These are phyloP conservation scores for Capsicum baccatum DNA, from an alignment of 257 asterid genomes.

Conservation along the genomic window DNA sequence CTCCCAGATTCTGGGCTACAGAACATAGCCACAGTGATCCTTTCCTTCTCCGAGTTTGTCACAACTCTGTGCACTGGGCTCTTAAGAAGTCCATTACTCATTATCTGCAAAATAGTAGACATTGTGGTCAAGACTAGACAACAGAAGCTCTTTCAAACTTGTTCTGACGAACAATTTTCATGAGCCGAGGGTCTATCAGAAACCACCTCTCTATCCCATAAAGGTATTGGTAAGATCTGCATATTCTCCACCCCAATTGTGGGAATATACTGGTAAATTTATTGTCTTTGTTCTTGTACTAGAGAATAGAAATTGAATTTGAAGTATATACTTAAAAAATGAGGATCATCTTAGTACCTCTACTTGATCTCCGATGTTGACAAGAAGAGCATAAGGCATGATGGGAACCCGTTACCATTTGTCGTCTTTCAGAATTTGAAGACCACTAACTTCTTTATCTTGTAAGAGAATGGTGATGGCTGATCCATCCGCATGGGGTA, in stretches of 20 bases:
- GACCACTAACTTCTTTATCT: slow-evolving; percentile 67
- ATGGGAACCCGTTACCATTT: slow-evolving; percentile 63
- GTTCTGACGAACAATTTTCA: no score
- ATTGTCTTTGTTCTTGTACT: no score
- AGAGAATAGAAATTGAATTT: background rate
- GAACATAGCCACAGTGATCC: slow-evolving; percentile 57
- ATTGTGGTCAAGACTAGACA: background rate
- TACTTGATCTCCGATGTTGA: slow-evolving; percentile 69
- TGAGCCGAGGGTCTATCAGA: no score
- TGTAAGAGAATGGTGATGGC: slow-evolving; percentile 57
- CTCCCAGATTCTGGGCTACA: slow-evolving; percentile 47
- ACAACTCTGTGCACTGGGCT: slow-evolving; percentile 71
- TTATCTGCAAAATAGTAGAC: slow-evolving; percentile 49
- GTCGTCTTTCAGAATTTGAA: slow-evolving; percentile 59
- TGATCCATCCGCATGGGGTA: slow-evolving; percentile 54
- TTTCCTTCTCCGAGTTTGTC: slow-evolving; percentile 52
- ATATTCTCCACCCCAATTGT: no score
- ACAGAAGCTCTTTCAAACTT: background rate
- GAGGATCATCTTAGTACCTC: slow-evolving; percentile 51
- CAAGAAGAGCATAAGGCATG: slow-evolving; percentile 54
- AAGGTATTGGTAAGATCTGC: no score
- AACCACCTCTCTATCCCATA: no score
- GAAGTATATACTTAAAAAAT: background rate
- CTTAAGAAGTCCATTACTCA: slow-evolving; percentile 61
- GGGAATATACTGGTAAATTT: no score